Conservation (phyloP, 768 basidiomycete genomes). For the Boletus fagicola region DNA sequence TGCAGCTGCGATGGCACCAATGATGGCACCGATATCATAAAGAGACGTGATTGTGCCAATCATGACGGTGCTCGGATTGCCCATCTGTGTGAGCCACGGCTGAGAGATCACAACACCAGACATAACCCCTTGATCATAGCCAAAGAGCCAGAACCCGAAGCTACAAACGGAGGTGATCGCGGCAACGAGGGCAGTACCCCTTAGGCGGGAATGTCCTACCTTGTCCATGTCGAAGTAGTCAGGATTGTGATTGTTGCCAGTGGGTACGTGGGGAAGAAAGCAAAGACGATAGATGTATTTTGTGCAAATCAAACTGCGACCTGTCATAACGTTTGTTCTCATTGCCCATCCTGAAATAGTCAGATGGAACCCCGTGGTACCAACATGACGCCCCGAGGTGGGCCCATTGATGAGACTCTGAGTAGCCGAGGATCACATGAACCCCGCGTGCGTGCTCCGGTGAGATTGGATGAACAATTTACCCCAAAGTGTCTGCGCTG, state of each 20-base stretch:
- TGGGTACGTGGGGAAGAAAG: neutral
- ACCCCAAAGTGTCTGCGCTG: neutral
- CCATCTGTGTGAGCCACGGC: constrained; percentile 16
- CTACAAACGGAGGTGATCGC: constrained; percentile 18
- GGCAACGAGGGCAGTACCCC: constrained; percentile 10
- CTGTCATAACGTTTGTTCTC: neutral
- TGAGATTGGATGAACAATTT: neutral
- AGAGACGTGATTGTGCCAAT: constrained; percentile 18
- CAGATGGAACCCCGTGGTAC: neutral
- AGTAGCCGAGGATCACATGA: constrained; percentile 6
- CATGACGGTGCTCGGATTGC: constrained; percentile 15
- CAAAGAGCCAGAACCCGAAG: constrained; percentile 16
- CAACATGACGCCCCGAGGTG: neutral
- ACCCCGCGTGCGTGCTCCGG: neutral
- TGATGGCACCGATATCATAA: constrained; percentile 15
- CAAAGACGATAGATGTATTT: neutral
- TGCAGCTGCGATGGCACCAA: constrained; percentile 15
- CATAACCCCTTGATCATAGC: constrained; percentile 20
- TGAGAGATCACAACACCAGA: constrained; percentile 14
- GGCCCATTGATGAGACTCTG: neutral
- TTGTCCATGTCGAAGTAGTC: constrained; percentile 6
- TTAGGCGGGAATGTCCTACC: constrained; percentile 12
- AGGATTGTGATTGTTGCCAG: no score
- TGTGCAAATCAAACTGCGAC: neutral
- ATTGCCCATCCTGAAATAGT: neutral